phyloP scores from a whole-genome alignment of 768 basidiomycete species.

The Lactifluus rugatus region DNA sequence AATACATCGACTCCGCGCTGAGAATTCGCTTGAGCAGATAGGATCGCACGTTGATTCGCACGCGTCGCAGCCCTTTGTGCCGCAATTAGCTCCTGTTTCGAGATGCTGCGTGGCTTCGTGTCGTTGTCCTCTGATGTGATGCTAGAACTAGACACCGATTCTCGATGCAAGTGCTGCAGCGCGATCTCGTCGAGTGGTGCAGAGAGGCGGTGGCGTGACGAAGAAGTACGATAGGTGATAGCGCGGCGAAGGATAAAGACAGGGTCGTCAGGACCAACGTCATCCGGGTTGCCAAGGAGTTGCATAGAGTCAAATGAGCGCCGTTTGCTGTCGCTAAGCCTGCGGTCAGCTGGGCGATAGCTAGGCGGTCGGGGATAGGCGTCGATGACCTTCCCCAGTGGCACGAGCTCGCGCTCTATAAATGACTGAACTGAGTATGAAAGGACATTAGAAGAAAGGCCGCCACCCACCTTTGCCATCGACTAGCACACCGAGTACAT shows the following conservation, averaged over 20 bases:
- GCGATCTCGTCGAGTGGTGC: slow-evolving; percentile 80
- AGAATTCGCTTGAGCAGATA: slow-evolving; percentile 77
- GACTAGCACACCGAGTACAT: slow-evolving; percentile 55
- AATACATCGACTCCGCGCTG: slow-evolving; percentile 84
- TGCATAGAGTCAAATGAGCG: slow-evolving; percentile 78
- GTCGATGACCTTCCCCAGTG: slow-evolving; percentile 79
- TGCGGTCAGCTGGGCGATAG: slow-evolving; percentile 53
- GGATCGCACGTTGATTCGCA: slow-evolving; percentile 77
- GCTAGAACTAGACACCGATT: slow-evolving; percentile 51
- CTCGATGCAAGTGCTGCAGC: slow-evolving; percentile 59
- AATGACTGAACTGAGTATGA: slow-evolving; percentile 6
- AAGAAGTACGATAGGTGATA: slow-evolving; percentile 58
- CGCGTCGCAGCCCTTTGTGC: slow-evolving; percentile 82
- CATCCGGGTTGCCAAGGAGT: slow-evolving; percentile 59
- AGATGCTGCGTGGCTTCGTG: slow-evolving; percentile 35
- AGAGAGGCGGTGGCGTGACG: slow-evolving; percentile 60
- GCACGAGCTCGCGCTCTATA: slow-evolving; percentile 66
- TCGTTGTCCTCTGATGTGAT: slow-evolving; percentile 41
- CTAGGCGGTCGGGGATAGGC: slow-evolving; percentile 69
- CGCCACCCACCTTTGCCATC: slow-evolving; percentile 53
- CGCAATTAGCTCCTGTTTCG: slow-evolving; percentile 85
- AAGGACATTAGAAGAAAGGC: background rate
- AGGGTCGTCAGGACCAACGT: slow-evolving; percentile 77
- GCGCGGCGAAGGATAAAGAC: slow-evolving; percentile 84
- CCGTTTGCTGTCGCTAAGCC: slow-evolving; percentile 56